Conservation (phyloP, 768 basidiomycete species). For the Mycena sanguinolenta region DNA sequence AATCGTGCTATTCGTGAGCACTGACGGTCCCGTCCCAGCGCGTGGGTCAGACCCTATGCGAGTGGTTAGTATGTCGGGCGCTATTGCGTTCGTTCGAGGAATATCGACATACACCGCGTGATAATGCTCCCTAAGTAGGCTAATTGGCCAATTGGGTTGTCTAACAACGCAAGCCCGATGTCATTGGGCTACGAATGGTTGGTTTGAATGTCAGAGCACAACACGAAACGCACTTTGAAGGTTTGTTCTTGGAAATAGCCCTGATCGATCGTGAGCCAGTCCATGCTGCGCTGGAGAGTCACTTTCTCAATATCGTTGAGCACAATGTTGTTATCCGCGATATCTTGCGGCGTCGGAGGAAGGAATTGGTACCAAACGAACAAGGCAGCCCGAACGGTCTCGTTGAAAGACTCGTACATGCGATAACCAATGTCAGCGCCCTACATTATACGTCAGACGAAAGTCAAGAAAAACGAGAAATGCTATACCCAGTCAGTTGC, state of each 20-base stretch:
- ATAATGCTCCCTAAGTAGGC: slow-evolving; percentile 42
- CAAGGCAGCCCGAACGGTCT: slow-evolving; percentile 28
- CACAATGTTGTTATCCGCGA: slow-evolving; percentile 18
- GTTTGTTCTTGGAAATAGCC: slow-evolving; percentile 18
- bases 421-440: slow-evolving; percentile 5
- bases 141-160: slow-evolving; percentile 44
- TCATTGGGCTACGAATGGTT: slow-evolving; percentile 38
- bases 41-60: slow-evolving; percentile 30
- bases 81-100: not conserved
- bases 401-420: slow-evolving; percentile 28
- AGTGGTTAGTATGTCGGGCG: not conserved
- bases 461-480: not conserved
- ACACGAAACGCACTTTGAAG: slow-evolving; percentile 3
- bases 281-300: slow-evolving; percentile 8
- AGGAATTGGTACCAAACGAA: slow-evolving; percentile 30
- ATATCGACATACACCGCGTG: slow-evolving; percentile 21
- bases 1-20: slow-evolving; percentile 27
- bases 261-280: slow-evolving; percentile 14
- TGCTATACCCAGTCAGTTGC: slow-evolving; percentile 41
- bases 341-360: slow-evolving; percentile 13
- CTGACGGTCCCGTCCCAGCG: slow-evolving; percentile 28
- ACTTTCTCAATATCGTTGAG: slow-evolving; percentile 14
- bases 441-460: slow-evolving; percentile 8
- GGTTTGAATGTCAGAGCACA: not conserved
- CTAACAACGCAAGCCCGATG: slow-evolving; percentile 42